Conservation (phyloP, 2,329 filamentous ascomycete genomes). For the Orbilia blumenaviensis region DNA sequence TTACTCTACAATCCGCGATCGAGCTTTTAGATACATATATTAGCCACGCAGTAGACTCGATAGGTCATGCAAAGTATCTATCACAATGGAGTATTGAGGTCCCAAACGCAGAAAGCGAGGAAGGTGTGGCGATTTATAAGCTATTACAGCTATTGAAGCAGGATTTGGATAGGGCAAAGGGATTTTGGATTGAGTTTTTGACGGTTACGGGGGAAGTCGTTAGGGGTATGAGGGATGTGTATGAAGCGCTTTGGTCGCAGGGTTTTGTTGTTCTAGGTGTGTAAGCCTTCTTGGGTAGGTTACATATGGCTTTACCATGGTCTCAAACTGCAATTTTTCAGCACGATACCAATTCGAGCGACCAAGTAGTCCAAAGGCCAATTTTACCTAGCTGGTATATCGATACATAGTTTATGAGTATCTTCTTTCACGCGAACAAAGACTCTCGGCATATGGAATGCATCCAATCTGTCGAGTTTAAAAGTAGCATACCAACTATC, state of each 20-base stretch:
- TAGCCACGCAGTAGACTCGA: not conserved
- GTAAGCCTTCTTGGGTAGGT: no score
- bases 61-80: not conserved
- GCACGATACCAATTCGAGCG: no score
- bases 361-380: no score
- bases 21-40: not conserved
- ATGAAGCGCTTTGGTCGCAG: not conserved
- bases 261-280: no score
- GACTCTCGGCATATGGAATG: no score
- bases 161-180: conserved; percentile 18
- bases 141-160: conserved; percentile 9
- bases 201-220: not conserved
- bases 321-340: no score
- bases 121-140: not conserved
- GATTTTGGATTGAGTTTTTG: conserved; percentile 13
- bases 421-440: no score
- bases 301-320: no score
- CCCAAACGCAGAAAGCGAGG: not conserved
- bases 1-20: conserved; percentile 1
- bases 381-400: no score
- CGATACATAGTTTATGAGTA: no score
- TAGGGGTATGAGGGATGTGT: not conserved
- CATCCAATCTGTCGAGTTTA: no score
- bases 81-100: conserved; percentile 13
- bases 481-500: no score